phyloP scores from a whole-genome alignment of 2,329 filamentous ascomycete genomes.

The Microdochium trichocladiopsis region DNA sequence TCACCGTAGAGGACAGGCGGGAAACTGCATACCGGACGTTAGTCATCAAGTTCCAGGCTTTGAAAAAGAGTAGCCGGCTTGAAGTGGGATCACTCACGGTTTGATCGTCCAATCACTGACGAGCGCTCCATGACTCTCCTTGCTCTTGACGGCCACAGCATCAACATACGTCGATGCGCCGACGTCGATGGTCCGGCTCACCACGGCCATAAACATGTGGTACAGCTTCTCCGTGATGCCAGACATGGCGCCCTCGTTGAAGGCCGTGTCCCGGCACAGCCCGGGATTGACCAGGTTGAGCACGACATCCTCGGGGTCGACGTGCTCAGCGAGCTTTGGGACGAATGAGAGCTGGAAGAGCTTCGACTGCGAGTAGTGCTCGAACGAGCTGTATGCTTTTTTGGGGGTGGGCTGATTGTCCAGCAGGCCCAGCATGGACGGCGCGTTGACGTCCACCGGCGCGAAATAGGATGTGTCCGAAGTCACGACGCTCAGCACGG shows the following conservation, averaged over 20 bases:
- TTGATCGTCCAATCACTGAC: constrained; percentile 8
- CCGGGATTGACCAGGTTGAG: constrained; percentile 14
- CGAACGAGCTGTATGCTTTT: neutral
- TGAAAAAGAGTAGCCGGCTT: neutral
- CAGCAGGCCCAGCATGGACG: neutral
- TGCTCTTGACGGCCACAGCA: constrained; percentile 8
- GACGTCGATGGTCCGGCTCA: constrained; percentile 4
- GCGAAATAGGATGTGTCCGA: constrained; percentile 5
- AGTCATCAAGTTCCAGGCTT: neutral
- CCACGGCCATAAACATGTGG: neutral
- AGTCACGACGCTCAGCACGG: constrained; percentile 6
- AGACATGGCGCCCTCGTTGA: neutral
- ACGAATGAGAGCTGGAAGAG: constrained; percentile 7
- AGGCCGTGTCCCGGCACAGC: constrained; percentile 5
- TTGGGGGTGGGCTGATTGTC: neutral
- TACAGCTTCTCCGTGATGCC: neutral
- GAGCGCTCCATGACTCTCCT: constrained; percentile 8
- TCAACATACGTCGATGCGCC: constrained; percentile 12
- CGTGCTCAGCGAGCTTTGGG: constrained; percentile 9
- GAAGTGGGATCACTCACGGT: constrained; percentile 4
- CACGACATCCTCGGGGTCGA: constrained; percentile 9
- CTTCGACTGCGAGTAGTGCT: constrained; percentile 2
- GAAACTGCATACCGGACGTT: neutral
- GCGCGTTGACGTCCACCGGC: neutral
- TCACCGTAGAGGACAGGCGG: neutral